A percentile compares a stretch with the other conserved stretches of the same genome.
Evolutionary conservation across 495 filamentous ascomycete species (phyloP).

Genomic region (Penicillium nucicola): DNA sequence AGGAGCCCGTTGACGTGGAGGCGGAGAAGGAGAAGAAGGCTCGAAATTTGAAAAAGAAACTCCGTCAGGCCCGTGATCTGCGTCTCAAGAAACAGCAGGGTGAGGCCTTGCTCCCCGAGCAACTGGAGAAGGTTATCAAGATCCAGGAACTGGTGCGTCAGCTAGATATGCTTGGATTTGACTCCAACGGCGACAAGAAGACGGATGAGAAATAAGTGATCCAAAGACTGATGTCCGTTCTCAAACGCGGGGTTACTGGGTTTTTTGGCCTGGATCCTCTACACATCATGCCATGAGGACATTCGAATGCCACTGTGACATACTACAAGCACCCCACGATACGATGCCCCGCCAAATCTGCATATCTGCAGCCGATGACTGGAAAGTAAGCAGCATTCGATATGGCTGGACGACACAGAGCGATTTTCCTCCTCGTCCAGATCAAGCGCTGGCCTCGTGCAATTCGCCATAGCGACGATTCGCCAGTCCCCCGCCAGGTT

Average conservation of each 20-base stretch:
- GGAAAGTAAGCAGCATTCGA: no score
- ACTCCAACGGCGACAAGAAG: constrained; percentile 59
- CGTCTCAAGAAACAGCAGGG: constrained; percentile 89
- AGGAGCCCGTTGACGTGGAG: constrained; percentile 55
- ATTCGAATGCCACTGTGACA: background rate
- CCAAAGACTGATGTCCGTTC: constrained; percentile 4
- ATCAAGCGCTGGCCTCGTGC: no score
- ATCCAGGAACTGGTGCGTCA: constrained; percentile 91
- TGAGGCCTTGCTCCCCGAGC: constrained; percentile 79
- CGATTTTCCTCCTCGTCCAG: no score
- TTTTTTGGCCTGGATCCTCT: background rate
- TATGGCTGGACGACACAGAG: no score
- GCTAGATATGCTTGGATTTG: constrained; percentile 82
- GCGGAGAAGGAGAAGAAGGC: constrained; percentile 90
- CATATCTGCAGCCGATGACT: no score
- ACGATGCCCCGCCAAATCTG: no score
- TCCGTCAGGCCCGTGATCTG: constrained; percentile 87
- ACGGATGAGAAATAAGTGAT: constrained; percentile 9
- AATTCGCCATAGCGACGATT: no score
- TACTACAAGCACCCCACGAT: background rate
- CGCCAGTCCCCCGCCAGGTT: no score
- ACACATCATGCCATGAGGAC: background rate
- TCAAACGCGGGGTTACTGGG: background rate
- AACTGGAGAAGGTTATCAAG: constrained; percentile 96
- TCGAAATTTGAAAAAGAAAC: constrained; percentile 91